These are phyloP conservation scores for Penicillium canariense DNA, from an alignment of 495 filamentous ascomycete species.

Conservation along the genomic window DNA sequence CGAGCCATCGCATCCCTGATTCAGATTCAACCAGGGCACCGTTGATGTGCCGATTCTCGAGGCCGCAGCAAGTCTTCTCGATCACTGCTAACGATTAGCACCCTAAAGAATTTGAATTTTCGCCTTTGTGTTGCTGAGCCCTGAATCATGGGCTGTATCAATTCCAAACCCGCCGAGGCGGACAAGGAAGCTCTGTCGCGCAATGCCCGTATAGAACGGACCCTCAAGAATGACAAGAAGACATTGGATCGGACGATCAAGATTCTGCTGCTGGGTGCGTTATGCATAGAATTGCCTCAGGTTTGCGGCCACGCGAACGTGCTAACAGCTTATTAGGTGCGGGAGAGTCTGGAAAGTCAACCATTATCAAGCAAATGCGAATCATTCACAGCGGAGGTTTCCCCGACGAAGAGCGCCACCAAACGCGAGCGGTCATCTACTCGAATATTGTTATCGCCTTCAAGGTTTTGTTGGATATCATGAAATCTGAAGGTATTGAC, in stretches of 20 bases:
- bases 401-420: conserved; percentile 83
- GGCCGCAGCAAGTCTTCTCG: neutral
- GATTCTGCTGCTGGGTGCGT: conserved; percentile 72
- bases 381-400: conserved; percentile 95
- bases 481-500: conserved; percentile 78
- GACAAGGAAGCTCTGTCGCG: conserved; percentile 44
- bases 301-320: neutral
- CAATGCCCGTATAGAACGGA: conserved; percentile 67
- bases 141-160: conserved; percentile 44
- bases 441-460: conserved; percentile 87
- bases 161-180: conserved; percentile 39
- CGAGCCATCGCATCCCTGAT: conserved; percentile 32
- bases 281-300: neutral
- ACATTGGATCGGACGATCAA: conserved; percentile 76
- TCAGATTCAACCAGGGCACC: conserved; percentile 14
- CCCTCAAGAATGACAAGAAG: conserved; percentile 80
- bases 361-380: conserved; percentile 98
- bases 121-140: conserved; percentile 9
- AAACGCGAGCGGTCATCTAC: conserved; percentile 93
- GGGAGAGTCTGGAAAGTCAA: conserved; percentile 97
- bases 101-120: conserved; percentile 4
- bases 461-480: conserved; percentile 87
- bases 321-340: conserved; percentile 60
- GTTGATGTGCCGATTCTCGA: neutral
- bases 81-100: conserved; percentile 9